These are phyloP conservation scores for Mortierella sp. DNA, from an alignment of 371 early-diverging fungal genomes.

Conservation along the genomic window DNA sequence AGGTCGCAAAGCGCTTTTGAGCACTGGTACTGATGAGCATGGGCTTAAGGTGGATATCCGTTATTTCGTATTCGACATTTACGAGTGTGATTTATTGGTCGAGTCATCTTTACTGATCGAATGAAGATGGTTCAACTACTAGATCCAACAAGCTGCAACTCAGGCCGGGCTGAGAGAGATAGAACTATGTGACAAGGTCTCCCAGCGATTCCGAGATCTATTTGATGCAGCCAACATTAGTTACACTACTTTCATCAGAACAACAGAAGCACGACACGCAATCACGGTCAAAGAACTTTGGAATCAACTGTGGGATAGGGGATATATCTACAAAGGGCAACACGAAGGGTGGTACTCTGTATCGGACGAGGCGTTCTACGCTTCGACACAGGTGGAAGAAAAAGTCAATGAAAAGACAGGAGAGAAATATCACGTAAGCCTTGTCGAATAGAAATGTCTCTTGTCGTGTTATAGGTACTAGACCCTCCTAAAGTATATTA, in stretches of 20 bases:
- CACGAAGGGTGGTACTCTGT: constrained; percentile 97
- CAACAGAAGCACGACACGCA: constrained; percentile 84
- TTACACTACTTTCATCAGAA: constrained; percentile 89
- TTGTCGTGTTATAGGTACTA: not conserved
- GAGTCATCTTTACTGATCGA: not conserved
- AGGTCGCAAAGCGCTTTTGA: constrained; percentile 71
- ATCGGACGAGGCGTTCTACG: constrained; percentile 95
- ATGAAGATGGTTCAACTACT: not conserved
- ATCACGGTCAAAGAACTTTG: constrained; percentile 80
- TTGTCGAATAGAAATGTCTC: not conserved
- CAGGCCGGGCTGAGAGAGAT: constrained; percentile 70
- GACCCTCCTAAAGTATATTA: constrained; percentile 2
- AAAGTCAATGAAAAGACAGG: constrained; percentile 70
- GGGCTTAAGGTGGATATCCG: constrained; percentile 83
- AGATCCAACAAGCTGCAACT: constrained; percentile 94
- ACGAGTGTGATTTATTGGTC: no score
- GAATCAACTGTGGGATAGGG: constrained; percentile 75
- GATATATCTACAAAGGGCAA: constrained; percentile 90
- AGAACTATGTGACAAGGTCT: constrained; percentile 84
- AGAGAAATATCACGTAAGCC: constrained; percentile 52
- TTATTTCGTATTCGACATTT: not conserved
- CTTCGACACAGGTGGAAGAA: constrained; percentile 80
- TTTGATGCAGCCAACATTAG: constrained; percentile 79
- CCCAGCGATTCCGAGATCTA: constrained; percentile 81
- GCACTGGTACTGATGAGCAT: constrained; percentile 97